Conservation (phyloP, 768 basidiomycete genomes). For the Russula sp. region DNA sequence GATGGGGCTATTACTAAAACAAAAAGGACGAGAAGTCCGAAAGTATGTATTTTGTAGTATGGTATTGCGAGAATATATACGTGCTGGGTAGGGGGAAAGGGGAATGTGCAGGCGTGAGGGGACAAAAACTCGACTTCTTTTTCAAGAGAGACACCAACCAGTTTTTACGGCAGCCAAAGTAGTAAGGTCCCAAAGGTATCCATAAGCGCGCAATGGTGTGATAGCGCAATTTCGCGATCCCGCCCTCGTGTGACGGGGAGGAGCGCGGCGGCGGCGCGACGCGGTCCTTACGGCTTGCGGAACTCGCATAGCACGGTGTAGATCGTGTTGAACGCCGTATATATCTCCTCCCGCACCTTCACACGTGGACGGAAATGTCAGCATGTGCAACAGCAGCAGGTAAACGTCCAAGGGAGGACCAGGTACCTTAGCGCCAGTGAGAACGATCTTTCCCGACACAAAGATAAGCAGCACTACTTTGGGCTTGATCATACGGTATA, state of each 20-base stretch:
- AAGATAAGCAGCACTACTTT: constrained; percentile 98
- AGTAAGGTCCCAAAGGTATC: constrained; percentile 5
- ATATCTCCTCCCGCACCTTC: constrained; percentile 97
- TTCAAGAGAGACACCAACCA: not conserved
- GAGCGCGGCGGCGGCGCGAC: constrained; percentile 17
- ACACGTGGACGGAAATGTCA: constrained; percentile 38
- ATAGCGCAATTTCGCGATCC: constrained; percentile 1
- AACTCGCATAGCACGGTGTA: constrained; percentile 97
- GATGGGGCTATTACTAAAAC: constrained; percentile 21
- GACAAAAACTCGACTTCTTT: constrained; percentile 6
- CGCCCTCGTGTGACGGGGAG: constrained; percentile 14
- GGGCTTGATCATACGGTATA: constrained; percentile 99
- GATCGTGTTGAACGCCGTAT: constrained; percentile 98
- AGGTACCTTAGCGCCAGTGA: constrained; percentile 96
- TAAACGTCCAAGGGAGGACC: constrained; percentile 14
- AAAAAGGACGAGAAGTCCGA: constrained; percentile 11
- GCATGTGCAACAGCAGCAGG: constrained; percentile 19
- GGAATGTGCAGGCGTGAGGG: constrained; percentile 4
- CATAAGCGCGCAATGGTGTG: not conserved
- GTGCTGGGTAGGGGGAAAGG: constrained; percentile 16
- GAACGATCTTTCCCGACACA: constrained; percentile 97
- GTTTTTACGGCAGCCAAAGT: not conserved
- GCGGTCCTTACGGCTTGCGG: constrained; percentile 61
- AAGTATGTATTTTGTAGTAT: constrained; percentile 18
- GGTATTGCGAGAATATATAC: constrained; percentile 21